Base-by-base conservation (phyloP, 139 green algal genomes). In the Astrephomene gubernaculifera region DNA sequence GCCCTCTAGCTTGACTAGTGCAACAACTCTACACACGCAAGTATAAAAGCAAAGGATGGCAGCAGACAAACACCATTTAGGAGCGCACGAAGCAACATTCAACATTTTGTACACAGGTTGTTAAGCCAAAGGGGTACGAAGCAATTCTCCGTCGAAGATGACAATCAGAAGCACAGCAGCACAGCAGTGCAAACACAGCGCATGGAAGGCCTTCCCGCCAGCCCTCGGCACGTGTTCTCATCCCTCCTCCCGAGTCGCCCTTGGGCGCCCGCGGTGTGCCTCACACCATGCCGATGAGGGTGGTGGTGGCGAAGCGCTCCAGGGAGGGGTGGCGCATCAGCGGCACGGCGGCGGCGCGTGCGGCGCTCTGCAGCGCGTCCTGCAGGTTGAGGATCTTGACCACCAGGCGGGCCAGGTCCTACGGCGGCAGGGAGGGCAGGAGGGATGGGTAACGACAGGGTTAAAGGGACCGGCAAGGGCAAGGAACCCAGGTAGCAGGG, bases 371-470 rank as follows among this genome's bases (percentile, higher is more conserved):
- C 53, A 86, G 81, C 9, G 68, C 69, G 39, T 86, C 81, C 68
- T 86, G 81, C 68, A 86, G 69, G 52, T 79, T 80, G 19, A 86
- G 67, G 53, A 86, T 86, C 68, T 86, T 86, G 38, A 86, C 81
- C 68, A 86, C 81, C 81, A 86, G 70, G 19, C 81, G 68, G 27
- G 81, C 69, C n/a, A 86, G 69, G 41, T 86, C 81, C 81, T 86
- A 69, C 3, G 29, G 29, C 49, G 49, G 49, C 49, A 17, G 49
- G 49, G 17, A 57, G 49, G 17, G 49, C 14, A 57, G 49, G 49
- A 25, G 49, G 14, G 49, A 17, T 57, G 49, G 49, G 49, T 57
- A 12, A 25, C 14, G 49, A 57, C n/a, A n/a, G n/a, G n/a, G n/a
- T n/a, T n/a, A n/a, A n/a, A n/a, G n/a, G n/a, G n/a, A n/a, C n/a